Percentiles rank a stretch among this genome's conserved stretches.
Conservation (phyloP, 2,329 filamentous ascomycete genomes). For the Neurospora sp. region DNA sequence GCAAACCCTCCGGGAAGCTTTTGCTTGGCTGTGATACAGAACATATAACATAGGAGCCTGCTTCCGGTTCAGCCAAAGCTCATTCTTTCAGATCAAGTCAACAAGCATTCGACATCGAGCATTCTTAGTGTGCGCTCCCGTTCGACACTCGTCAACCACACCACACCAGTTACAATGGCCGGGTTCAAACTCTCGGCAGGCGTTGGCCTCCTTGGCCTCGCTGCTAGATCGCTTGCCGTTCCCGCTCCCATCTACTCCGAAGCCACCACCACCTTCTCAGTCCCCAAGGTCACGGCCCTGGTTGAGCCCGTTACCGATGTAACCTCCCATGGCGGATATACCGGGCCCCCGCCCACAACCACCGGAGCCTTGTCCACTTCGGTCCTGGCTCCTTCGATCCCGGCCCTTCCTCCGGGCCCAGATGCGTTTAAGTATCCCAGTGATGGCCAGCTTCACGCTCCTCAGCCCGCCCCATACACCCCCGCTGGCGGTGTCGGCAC, state of each 20-base stretch:
- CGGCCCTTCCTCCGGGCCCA: constrained; percentile 45
- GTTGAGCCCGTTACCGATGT: constrained; percentile 33
- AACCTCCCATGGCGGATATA: constrained; percentile 57
- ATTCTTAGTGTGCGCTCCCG: background rate
- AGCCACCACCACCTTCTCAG: constrained; percentile 12
- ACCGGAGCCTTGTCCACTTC: constrained; percentile 57
- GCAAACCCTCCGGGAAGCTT: background rate
- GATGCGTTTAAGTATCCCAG: constrained; percentile 62
- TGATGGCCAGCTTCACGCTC: constrained; percentile 57
- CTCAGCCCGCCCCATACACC: constrained; percentile 60
- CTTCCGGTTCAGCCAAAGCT: background rate
- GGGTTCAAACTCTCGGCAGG: constrained; percentile 5
- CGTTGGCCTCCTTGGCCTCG: constrained; percentile 10
- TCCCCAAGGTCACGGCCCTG: constrained; percentile 5
- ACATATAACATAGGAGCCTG: background rate
- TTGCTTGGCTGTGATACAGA: background rate
- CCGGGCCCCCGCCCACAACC: constrained; percentile 52
- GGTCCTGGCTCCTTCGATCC: constrained; percentile 47
- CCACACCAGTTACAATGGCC: constrained; percentile 3
- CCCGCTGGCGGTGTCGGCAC: constrained; percentile 67
- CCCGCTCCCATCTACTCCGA: constrained; percentile 16
- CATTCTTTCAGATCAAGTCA: background rate
- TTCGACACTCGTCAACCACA: background rate
- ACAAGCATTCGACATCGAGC: background rate
- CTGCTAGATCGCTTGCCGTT: constrained; percentile 6